Percentiles rank a stretch among this genome's conserved stretches.
Conservation (phyloP, 768 basidiomycete genomes). For the Candolleomyces eurysporus region DNA sequence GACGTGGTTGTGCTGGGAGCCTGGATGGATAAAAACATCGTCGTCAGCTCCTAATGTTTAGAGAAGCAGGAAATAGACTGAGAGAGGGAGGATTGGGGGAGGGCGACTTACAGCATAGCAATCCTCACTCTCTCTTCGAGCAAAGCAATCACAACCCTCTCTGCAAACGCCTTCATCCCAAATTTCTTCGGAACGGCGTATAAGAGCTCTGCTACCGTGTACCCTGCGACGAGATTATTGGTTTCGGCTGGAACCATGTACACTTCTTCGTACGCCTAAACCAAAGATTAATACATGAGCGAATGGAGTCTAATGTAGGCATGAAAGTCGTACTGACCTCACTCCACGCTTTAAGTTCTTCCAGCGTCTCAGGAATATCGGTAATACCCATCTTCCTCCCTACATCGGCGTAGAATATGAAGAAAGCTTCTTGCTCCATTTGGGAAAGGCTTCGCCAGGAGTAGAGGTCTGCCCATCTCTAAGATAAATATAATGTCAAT, state of each 20-base stretch:
- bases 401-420: conserved; percentile 44
- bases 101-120: conserved; percentile 43
- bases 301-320: background rate
- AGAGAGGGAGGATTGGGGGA: background rate
- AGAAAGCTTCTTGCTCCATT: conserved; percentile 42
- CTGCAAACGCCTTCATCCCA: conserved; percentile 35
- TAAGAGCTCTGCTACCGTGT: conserved; percentile 42
- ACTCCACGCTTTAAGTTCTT: conserved; percentile 37
- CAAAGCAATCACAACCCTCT: conserved; percentile 31
- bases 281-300: background rate
- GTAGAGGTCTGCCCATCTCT: conserved; percentile 11
- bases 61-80: background rate
- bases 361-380: conserved; percentile 41
- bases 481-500: background rate
- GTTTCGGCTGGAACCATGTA: conserved; percentile 41
- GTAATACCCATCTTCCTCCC: conserved; percentile 46
- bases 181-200: conserved; percentile 33
- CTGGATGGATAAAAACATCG: conserved; percentile 19
- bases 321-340: conserved; percentile 21
- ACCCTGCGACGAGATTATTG: conserved; percentile 37
- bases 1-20: conserved; percentile 34
- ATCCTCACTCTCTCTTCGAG: conserved; percentile 44
- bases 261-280: conserved; percentile 39
- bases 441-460: conserved; percentile 44
- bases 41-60: background rate